Base-by-base conservation (phyloP, 23 red algal species). In the Chondrus crispus region DNA sequence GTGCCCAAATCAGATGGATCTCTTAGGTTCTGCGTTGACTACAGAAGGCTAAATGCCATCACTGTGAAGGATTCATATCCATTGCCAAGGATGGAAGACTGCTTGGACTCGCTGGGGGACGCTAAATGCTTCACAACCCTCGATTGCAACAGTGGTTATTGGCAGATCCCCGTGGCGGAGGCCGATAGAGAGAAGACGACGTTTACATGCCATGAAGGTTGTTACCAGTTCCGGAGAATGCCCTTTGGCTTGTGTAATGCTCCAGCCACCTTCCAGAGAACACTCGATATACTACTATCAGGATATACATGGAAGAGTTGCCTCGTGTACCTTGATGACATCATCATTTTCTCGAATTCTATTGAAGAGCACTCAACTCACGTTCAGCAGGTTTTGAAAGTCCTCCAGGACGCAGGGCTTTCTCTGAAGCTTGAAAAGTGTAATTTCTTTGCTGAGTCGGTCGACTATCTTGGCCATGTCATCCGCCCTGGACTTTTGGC, bases 251-350 rank as follows among this genome's bases (percentile, higher is more conserved):
- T 84, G 4, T 16, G 9, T 1, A 84, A 84, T 35, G 80, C 80
- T 1, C 49, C 24, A 3, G 49, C 9, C 1, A 84, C 80, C 3
- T 84, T 84, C 14, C 48, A 84, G 29, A 42, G 28, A 5, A 28
- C 80, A 8, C 28, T 84, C 36, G 80, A 84, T 47, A 40, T 84
- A 22, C 32, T 84, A 3, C 53, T 84, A 5, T 11, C 80, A 1
- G 53, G 29, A 18, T 32, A 66, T 14, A 64, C 26, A 26, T 66
- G 24, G 80, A n/a, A 84, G 26, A 26, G 7, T 5, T 11, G 9
- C 4, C 80, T 84, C 8, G 49, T 84, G 57, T 84, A 84, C 53
- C 80, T 84, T 24, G 44, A 84, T 10, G 44, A 84, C 20, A 66
- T 68, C 14, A 66, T 84, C 14, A 32, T 66, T 3, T 84, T 84